phyloP scores from a whole-genome alignment of 441 rosid species.

The Gossypium davidsonii region DNA sequence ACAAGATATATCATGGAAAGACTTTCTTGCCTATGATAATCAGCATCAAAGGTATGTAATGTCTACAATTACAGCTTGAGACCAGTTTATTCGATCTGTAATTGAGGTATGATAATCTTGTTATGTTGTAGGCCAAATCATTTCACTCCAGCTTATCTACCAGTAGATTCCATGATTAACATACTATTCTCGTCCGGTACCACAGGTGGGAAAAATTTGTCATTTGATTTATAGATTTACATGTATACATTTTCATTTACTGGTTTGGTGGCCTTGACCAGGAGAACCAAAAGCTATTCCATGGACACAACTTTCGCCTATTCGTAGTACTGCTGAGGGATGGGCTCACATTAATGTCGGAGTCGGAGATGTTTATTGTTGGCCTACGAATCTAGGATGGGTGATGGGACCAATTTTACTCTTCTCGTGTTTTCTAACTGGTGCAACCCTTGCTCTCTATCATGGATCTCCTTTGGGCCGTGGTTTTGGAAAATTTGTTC shows the following conservation, averaged over 20 bases:
- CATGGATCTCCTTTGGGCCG: slow-evolving; percentile 84
- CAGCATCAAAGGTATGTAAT: slow-evolving; percentile 56
- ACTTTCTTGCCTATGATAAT: slow-evolving; percentile 42
- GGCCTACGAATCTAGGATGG: slow-evolving; percentile 97
- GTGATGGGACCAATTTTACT: slow-evolving; percentile 78
- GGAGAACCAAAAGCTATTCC: slow-evolving; percentile 94
- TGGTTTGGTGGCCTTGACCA: slow-evolving; percentile 16
- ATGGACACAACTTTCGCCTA: slow-evolving; percentile 87
- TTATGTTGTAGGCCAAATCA: slow-evolving; percentile 33
- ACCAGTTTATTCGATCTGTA: neutral
- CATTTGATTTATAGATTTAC: neutral
- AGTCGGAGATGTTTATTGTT: slow-evolving; percentile 60
- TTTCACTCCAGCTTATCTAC: slow-evolving; percentile 45
- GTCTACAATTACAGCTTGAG: neutral
- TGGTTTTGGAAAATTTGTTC: slow-evolving; percentile 82
- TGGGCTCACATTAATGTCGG: slow-evolving; percentile 59
- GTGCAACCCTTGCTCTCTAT: slow-evolving; percentile 79
- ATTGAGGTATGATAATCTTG: neutral
- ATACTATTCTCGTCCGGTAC: slow-evolving; percentile 91
- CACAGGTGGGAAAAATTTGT: slow-evolving; percentile 43
- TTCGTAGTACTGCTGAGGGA: slow-evolving; percentile 55
- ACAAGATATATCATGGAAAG: slow-evolving; percentile 62
- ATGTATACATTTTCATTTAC: neutral
- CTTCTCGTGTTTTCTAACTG: slow-evolving; percentile 58
- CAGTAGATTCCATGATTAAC: slow-evolving; percentile 52